phyloP scores from a whole-genome alignment of 2,329 filamentous ascomycete species.

The Aspergillus hiratsukae region DNA sequence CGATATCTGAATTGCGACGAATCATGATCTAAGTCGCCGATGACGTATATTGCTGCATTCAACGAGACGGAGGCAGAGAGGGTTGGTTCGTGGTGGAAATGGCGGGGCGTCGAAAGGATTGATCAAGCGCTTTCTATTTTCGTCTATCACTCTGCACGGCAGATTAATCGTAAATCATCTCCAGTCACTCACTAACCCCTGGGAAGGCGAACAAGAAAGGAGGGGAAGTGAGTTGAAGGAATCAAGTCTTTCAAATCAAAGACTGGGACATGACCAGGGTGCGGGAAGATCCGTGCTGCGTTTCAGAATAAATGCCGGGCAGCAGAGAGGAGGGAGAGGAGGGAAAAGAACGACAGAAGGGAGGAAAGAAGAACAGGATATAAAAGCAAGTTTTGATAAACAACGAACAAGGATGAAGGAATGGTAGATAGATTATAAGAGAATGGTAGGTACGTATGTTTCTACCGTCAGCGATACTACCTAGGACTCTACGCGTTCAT shows the following conservation, averaged over 20 bases:
- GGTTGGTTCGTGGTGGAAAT: constrained; percentile 1
- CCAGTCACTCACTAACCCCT: background rate
- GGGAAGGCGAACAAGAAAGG: background rate
- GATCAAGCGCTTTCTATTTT: background rate
- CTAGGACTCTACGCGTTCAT: background rate
- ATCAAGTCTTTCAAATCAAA: constrained; percentile 2
- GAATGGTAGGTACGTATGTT: background rate
- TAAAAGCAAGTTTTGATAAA: background rate
- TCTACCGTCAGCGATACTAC: background rate
- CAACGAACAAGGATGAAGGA: background rate
- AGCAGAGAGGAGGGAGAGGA: constrained; percentile 4
- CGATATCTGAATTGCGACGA: constrained; percentile 41
- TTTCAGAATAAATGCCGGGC: constrained; percentile 24
- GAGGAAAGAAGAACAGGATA: constrained; percentile 2
- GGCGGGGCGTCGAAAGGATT: constrained; percentile 3
- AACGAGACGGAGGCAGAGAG: background rate
- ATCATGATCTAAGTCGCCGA: constrained; percentile 25
- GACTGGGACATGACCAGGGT: constrained; percentile 13
- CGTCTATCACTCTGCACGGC: background rate
- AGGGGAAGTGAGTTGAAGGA: background rate
- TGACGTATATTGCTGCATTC: background rate
- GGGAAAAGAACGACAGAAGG: constrained; percentile 5
- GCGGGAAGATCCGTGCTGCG: constrained; percentile 30
- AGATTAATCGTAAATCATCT: background rate
- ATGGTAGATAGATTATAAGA: background rate